Base-by-base conservation (phyloP, 2,329 filamentous ascomycete genomes). In the Sphaerulina musiva region DNA sequence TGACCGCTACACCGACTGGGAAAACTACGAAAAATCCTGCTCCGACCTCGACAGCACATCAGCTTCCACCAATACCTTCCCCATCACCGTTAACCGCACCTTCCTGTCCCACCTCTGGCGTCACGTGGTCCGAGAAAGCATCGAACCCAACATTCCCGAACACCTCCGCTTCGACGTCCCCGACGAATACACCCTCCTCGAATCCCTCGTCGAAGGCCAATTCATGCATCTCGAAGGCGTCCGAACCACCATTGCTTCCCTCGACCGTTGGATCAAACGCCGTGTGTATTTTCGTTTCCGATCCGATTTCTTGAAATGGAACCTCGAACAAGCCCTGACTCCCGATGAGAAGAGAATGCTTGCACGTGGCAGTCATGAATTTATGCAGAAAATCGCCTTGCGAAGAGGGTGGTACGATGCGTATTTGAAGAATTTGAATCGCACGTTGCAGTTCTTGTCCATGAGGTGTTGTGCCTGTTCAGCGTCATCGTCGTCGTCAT, bases 21-120 rank as follows among this genome's bases (percentile, higher is more conserved):
- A 60, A 53, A 60, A 56, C 34, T 56, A 52, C 41, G 53, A 60
- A 31, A 48, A 51, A 11, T 56, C 53, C 4, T 58, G 49, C 26
- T 45, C 58, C n/a, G 55, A 58, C 40, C 55, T 60, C 41, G 58
- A 60, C 40, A 43, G 23, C 8, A 45, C 26, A 1, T 38, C 20
- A 1, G 41, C 50, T 1, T 14, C 39, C 10, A 31, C 17, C 31
- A 50, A 58, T 23, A 17, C 34, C 6, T 45, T 12, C 9, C 43
- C 14, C 14, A 45, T 56, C 29, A 45, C 40, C 17, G 40, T 56
- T 9, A 47, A 39, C 34, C 39, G 40, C 20, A 26, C 43, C 23
- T 41, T 56, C 39, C 39, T 56, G 31, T 38, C 42, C 20, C 14
- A 40, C 17, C 38, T 50, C 26, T 56, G 50, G 46, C 29, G 50